Conservation (phyloP, 139 green algal species). For the Chlamydomonas applanata region DNA sequence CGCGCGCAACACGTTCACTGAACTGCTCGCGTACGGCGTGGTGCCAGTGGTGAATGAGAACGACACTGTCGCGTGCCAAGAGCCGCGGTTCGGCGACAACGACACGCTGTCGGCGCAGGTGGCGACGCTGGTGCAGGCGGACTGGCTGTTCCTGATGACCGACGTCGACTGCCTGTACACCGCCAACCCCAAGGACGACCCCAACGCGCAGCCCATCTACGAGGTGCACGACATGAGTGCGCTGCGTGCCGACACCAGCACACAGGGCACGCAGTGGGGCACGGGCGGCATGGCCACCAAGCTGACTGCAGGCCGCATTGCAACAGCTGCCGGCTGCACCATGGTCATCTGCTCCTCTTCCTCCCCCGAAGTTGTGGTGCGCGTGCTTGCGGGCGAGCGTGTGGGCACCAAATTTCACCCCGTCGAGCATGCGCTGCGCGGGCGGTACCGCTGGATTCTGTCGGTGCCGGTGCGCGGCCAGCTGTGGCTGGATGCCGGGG, state of each 20-base stretch:
- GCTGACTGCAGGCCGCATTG: constrained; percentile 89
- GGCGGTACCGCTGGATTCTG: constrained; percentile 87
- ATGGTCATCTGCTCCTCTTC: constrained; percentile 70
- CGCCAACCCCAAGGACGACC: constrained; percentile 55
- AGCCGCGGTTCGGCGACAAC: constrained; percentile 95
- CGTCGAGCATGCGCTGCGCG: constrained; percentile 52
- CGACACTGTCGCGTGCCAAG: constrained; percentile 85
- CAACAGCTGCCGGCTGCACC: constrained; percentile 78
- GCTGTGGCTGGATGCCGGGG: constrained; percentile 75
- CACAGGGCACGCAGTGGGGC: constrained; percentile 78
- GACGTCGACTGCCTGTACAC: constrained; percentile 94
- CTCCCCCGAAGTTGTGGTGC: constrained; percentile 49
- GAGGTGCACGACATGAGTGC: constrained; percentile 70
- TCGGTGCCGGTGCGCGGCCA: constrained; percentile 41
- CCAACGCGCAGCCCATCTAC: constrained; percentile 56
- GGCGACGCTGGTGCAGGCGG: constrained; percentile 80
- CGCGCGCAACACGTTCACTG: constrained; percentile 85
- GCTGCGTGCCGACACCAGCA: constrained; percentile 69
- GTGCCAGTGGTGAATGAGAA: constrained; percentile 97
- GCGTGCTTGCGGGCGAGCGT: constrained; percentile 36
- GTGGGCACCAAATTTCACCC: constrained; percentile 69
- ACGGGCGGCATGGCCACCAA: constrained; percentile 96
- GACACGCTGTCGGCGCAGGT: constrained; percentile 90
- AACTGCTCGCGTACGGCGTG: constrained; percentile 77
- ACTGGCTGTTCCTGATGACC: constrained; percentile 94